Conservation (phyloP, 1,284 basidiomycete species). For the Coniferiporia weirii region DNA sequence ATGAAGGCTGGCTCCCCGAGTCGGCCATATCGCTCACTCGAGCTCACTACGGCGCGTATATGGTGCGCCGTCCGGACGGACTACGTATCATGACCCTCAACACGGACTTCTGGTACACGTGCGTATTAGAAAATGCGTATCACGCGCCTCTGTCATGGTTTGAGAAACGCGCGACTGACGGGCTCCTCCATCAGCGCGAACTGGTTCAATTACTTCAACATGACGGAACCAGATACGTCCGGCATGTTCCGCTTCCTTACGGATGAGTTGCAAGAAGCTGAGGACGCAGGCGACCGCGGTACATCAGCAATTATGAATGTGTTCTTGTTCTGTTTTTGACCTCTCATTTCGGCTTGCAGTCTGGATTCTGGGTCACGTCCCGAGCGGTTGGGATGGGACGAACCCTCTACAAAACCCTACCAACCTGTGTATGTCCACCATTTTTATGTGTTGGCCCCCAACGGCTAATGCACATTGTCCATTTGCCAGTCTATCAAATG, state of each 20-base stretch:
- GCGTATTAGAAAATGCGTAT: constrained; percentile 12
- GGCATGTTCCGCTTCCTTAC: constrained; percentile 78
- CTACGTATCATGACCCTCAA: constrained; percentile 73
- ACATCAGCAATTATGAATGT: neutral
- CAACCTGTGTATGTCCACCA: constrained; percentile 55
- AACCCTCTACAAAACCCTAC: constrained; percentile 60
- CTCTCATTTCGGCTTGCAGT: constrained; percentile 34
- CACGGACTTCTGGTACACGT: constrained; percentile 58
- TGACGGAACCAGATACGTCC: constrained; percentile 62
- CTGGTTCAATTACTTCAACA: constrained; percentile 74
- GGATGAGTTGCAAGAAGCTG: constrained; percentile 74
- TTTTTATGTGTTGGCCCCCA: neutral
- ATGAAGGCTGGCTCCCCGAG: constrained; percentile 67
- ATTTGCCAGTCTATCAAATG: constrained; percentile 64
- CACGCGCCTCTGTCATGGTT: neutral
- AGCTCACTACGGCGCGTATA: constrained; percentile 72
- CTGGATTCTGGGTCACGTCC: constrained; percentile 78
- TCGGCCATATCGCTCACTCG: constrained; percentile 53
- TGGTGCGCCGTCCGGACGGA: constrained; percentile 62
- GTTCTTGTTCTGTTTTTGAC: neutral
- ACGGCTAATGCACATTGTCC: neutral
- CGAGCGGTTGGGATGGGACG: constrained; percentile 71
- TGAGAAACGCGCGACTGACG: neutral
- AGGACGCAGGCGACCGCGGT: constrained; percentile 67
- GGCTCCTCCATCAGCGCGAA: constrained; percentile 41